Percentiles rank a stretch among this genome's conserved stretches.
These are phyloP conservation scores for Penicillium sp. DNA, from an alignment of 2,329 filamentous ascomycete genomes.

Conservation along the genomic window DNA sequence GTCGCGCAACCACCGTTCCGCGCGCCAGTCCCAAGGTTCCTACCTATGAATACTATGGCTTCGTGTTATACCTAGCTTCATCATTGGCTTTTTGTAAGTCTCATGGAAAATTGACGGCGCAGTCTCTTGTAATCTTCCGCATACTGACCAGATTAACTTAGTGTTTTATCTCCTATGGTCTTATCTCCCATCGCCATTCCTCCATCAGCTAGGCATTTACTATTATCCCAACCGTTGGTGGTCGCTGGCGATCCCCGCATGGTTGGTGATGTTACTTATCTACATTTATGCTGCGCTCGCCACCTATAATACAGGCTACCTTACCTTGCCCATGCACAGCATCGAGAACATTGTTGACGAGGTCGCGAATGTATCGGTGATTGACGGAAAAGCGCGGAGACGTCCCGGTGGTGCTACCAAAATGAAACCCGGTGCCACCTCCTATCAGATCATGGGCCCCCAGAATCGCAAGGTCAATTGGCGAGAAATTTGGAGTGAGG, in stretches of 20 bases:
- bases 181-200: constrained; percentile 85
- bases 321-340: constrained; percentile 76
- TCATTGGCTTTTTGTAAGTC: constrained; percentile 73
- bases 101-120: not conserved
- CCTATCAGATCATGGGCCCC: constrained; percentile 44
- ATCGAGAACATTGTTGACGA: constrained; percentile 92
- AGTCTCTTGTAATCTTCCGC: not conserved
- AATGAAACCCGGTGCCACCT: constrained; percentile 44
- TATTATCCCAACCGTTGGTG: constrained; percentile 99
- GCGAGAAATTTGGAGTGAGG: constrained; percentile 81
- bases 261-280: constrained; percentile 80
- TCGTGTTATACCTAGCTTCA: constrained; percentile 90
- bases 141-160: constrained; percentile 18
- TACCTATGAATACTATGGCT: constrained; percentile 99
- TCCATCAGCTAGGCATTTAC: constrained; percentile 89
- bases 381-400: constrained; percentile 69
- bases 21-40: constrained; percentile 89
- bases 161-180: constrained; percentile 74
- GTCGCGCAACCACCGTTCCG: constrained; percentile 65
- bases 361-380: constrained; percentile 77
- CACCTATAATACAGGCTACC: constrained; percentile 81
- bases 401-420: constrained; percentile 45
- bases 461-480: constrained; percentile 61
- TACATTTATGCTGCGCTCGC: constrained; percentile 95
- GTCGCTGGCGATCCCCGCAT: constrained; percentile 88